Base-by-base conservation (phyloP, 2,329 filamentous ascomycete species). In the Apiospora kogelbergensis region DNA sequence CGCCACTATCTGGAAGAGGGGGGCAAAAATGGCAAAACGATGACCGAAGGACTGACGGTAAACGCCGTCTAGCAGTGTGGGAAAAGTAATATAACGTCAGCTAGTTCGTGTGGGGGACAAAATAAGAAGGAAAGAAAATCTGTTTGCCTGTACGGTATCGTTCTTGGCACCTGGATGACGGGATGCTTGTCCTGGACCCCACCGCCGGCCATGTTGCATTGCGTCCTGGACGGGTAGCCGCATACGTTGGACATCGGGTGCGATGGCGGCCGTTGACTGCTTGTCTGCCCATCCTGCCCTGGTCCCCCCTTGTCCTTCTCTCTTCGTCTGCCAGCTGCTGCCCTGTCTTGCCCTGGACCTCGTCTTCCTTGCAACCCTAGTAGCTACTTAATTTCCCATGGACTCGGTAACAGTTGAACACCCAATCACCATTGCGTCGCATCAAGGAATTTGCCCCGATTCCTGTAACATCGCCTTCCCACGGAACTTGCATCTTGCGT, bases 181-280 rank as follows among this genome's bases (percentile, higher is more conserved):
- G 30, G 53, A 60, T 60, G 26, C 53, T 37, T 37, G 33, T 33
- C 22, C 30, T 37, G 53, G 53, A 48, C 65, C 65, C 41, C 41
- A 66, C 33, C 41, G 40, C 41, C 24, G 42, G 6, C 65, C 30
- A 37, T 66, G 65, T 33, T 30, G 42, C 30, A n/a, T 46, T 37
- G 40, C 37, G 40, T 33, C 48, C 17, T 33, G 48, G 46, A 24
- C 65, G 65, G 65, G 42, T 66, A 66, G 65, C 65, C 65, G 65
- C 65, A 66, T 66, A 30, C 42, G 65, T 66, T 44, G 65, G 65
- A 37, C 13, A 45, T 45, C 65, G 65, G 65, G 65, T 44, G 42
- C 40, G 65, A 46, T 44, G 65, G 44, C 41, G 65, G 65, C 65
- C 65, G 65, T 66, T 66, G 41, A 7, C 65, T 33, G n/a, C 44